A percentile compares a stretch with the other conserved stretches of the same genome.
Conservation (phyloP, 2,329 filamentous ascomycete genomes). For the Passalora sequoiae region DNA sequence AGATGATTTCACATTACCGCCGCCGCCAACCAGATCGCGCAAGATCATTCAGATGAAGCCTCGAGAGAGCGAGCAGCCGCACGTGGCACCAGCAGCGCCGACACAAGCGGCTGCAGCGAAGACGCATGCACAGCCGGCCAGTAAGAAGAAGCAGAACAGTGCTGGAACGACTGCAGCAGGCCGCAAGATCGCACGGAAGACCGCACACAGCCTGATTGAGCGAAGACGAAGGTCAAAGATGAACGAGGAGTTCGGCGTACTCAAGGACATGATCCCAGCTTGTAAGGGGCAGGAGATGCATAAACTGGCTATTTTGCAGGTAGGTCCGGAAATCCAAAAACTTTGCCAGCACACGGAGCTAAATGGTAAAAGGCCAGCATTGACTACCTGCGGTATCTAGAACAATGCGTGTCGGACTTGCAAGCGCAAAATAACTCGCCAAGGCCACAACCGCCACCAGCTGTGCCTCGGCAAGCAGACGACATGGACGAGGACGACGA, state of each 20-base stretch:
- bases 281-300: slow-evolving; percentile 96
- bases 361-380: slow-evolving; percentile 92
- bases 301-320: slow-evolving; percentile 91
- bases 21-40: slow-evolving; percentile 82
- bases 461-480: slow-evolving; percentile 26
- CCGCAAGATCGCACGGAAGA: slow-evolving; percentile 93
- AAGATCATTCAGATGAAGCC: slow-evolving; percentile 99
- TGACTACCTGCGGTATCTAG: slow-evolving; percentile 90
- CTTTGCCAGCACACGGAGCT: too few relatives aligned
- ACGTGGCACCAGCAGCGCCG: slow-evolving; percentile 6
- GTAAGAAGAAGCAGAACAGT: slow-evolving; percentile 68
- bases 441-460: slow-evolving; percentile 19
- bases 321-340: too few relatives aligned
- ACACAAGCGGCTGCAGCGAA: slow-evolving; percentile 12
- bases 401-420: slow-evolving; percentile 77
- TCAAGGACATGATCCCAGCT: slow-evolving; percentile 93
- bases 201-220: slow-evolving; percentile 93
- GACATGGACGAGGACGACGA: slow-evolving; percentile 40
- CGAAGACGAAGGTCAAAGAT: slow-evolving; percentile 86
- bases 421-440: slow-evolving; percentile 51
- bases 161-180: slow-evolving; percentile 75
- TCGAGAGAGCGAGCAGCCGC: slow-evolving; percentile 38
- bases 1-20: slow-evolving; percentile 73
- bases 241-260: slow-evolving; percentile 93
- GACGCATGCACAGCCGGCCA: slow-evolving; percentile 24